These are phyloP conservation scores for Cryphonectria japonica DNA, from an alignment of 2,329 filamentous ascomycete genomes.

Conservation along the genomic window DNA sequence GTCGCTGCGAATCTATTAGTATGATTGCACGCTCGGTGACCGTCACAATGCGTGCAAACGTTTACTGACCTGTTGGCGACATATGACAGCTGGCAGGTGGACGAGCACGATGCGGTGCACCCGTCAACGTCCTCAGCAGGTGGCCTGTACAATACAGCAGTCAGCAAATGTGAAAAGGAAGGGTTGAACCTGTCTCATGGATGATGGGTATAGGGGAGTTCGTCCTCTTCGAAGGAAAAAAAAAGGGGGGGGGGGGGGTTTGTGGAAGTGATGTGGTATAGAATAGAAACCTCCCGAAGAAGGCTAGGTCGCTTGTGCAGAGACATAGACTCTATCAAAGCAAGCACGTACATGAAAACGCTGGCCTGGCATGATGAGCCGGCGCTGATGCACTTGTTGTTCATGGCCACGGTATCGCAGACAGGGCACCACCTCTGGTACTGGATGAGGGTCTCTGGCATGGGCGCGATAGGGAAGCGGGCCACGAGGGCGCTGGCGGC, in stretches of 20 bases:
- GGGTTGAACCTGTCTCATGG: background rate
- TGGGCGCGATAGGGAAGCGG: constrained; percentile 8
- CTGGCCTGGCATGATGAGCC: constrained; percentile 21
- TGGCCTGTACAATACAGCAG: background rate
- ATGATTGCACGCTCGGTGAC: background rate
- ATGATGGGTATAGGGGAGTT: background rate
- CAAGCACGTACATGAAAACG: constrained; percentile 21
- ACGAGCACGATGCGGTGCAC: constrained; percentile 18
- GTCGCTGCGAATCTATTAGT: background rate
- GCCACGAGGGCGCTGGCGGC: constrained; percentile 28
- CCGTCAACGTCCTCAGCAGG: constrained; percentile 11
- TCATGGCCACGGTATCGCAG: constrained; percentile 28
- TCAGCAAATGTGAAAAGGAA: background rate
- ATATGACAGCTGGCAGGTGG: constrained; percentile 24
- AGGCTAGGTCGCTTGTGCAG: background rate
- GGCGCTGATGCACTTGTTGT: constrained; percentile 20
- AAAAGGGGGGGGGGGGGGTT: no score
- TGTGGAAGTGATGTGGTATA: background rate
- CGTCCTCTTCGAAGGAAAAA: background rate
- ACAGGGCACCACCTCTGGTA: constrained; percentile 29
- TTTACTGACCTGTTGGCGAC: constrained; percentile 22
- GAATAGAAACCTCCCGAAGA: background rate
- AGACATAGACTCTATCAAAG: background rate
- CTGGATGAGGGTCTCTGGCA: constrained; percentile 23
- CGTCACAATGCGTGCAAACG: no score